Base-by-base conservation (phyloP, 306 rosid genomes). In the Senna siamea region DNA sequence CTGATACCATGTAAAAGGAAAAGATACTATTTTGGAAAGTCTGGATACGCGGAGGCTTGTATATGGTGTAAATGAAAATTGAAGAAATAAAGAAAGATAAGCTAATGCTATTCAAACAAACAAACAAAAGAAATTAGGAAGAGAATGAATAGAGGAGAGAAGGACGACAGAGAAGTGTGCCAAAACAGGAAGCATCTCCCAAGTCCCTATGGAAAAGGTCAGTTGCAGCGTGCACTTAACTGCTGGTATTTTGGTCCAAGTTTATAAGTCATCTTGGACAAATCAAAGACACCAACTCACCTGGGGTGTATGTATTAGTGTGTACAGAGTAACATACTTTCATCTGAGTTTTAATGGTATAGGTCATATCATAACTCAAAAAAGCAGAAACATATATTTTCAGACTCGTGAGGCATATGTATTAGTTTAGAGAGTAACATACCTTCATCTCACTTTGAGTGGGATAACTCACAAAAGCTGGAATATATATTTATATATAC, bases 381-480 rank as follows among this genome's bases (percentile, higher is more conserved):
- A 37, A 37, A 37, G 30, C 30, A 26, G 30, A 3, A 26, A 26
- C 30, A 26, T 26, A 26, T 26, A 26, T 26, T 26, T 26, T 26
- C 30, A 26, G 30, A 26, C 30, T 26, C 30, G 30, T 26, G 30
- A 26, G 30, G 30, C 30, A 26, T 26, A 26, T 26, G 30, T 26
- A 26, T 26, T 26, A 26, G 30, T 26, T 26, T 26, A n/a, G n/a
- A 37, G 40, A 37, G 18, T 14, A 47, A 47, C 52, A 47, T 47
- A 47, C 18, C 14, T 47, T 47, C 5, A 37, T 37, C 5, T 7
- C 40, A 37, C 40, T 37, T 37, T 37, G 40, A 13, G 4, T 13
- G 18, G 52, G 52, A 47, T 15, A 67, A 47, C 30, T 43, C 73
- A 68, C 38, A 37, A 38, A 40, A 9, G 67, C 57, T 55, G 58